A percentile compares a stretch with the other conserved stretches of the same genome.
phyloP scores from a whole-genome alignment of 2,329 filamentous ascomycete species.

The Cadophora sp. region DNA sequence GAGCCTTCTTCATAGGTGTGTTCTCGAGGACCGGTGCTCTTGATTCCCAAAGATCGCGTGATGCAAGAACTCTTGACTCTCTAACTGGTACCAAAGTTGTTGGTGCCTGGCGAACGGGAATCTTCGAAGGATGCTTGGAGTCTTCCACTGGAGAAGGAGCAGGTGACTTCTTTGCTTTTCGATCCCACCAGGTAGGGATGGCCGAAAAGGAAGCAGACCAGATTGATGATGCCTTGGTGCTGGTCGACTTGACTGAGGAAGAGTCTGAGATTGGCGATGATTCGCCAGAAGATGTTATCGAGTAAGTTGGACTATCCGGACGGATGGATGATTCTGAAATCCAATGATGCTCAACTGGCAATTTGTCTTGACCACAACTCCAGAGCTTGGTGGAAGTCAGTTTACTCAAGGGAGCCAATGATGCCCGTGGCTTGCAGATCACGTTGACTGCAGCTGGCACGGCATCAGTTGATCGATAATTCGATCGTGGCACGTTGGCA shows the following conservation, averaged over 20 bases:
- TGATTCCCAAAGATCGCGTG: slow-evolving; percentile 37
- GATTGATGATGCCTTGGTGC: slow-evolving; percentile 44
- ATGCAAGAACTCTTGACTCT: slow-evolving; percentile 39
- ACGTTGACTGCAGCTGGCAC: slow-evolving; percentile 39
- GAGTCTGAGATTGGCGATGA: slow-evolving; percentile 42
- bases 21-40: slow-evolving; percentile 28
- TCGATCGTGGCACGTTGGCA: slow-evolving; percentile 20
- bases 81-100: slow-evolving; percentile 30
- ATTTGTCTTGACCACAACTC: slow-evolving; percentile 24
- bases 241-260: slow-evolving; percentile 42
- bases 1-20: slow-evolving; percentile 28
- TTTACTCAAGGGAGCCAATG: slow-evolving; percentile 17
- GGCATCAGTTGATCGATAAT: slow-evolving; percentile 33
- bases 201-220: slow-evolving; percentile 22
- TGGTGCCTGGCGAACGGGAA: slow-evolving; percentile 30
- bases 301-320: slow-evolving; percentile 41
- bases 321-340: slow-evolving; percentile 44
- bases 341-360: slow-evolving; percentile 40
- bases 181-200: slow-evolving; percentile 27
- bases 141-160: slow-evolving; percentile 27
- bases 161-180: slow-evolving; percentile 29
- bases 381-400: slow-evolving; percentile 40
- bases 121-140: slow-evolving; percentile 28
- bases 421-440: slow-evolving; percentile 33
- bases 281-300: slow-evolving; percentile 38